Base-by-base conservation (phyloP, 2,329 filamentous ascomycete genomes). In the Thelonectria rubi region DNA sequence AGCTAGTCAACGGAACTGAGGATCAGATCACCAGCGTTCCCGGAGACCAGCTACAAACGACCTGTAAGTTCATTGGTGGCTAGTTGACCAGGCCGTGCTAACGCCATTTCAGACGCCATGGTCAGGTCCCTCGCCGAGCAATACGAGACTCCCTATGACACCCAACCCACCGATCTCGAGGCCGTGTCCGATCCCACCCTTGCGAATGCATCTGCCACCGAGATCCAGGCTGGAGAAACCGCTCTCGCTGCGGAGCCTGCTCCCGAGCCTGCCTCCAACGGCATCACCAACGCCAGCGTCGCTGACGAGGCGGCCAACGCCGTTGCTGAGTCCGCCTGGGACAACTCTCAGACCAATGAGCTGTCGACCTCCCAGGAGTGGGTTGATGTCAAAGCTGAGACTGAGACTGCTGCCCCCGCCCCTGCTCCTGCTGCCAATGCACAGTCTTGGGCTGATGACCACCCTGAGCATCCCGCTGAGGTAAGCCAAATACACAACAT, bases 361-460 rank as follows among this genome's bases (percentile, higher is more conserved):
- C 67, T 78, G 59, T 77, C 78, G 32, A 72, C 77, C 56, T 86
- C 84, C 2, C 84, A 86, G 74, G 91, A 94, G 67, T 95, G 92
- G 86, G 90, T 96, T 62, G 78, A 82, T 56, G 78, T 83, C 5
- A 87, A 93, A 75, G 80, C 86, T 53, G 93, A 96, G 81, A 89
- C 90, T 5, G 91, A 95, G 64, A 87, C 83, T 48, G 86, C 87
- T 24, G 87, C 86, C n/a, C 85, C 88, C n/a, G 11, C 37, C 14
- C 14, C 37, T 17, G 40, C 40, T 20, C 40, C 40, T 43, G 40
- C 40, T 43, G 74, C 79, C 56, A 83, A 84, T 71, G 82, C 82
- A 30, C 88, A 90, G 73, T 93, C 89, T 71, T 96, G 92, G 92
- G 92, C 92, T 24, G 93, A 97, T 71, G 91, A 95, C 63, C 86